Evolutionary conservation across 108 stramenopile genomes (phyloP).

Genomic region (Mayamaea pseudoterrestris): DNA sequence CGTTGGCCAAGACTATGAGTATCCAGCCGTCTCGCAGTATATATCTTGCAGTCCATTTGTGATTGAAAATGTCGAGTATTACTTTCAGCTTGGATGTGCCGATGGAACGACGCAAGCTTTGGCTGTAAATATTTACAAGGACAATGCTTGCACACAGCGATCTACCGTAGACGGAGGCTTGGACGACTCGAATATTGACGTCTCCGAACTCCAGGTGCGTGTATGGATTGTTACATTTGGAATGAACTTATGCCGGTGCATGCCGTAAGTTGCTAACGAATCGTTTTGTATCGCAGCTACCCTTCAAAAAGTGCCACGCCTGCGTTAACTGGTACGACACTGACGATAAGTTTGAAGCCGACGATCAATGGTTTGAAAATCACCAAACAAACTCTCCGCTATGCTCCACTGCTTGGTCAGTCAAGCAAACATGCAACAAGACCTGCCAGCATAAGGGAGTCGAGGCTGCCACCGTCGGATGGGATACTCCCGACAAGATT

Average conservation of each 20-base stretch:
- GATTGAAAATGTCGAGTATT: constrained; percentile 28
- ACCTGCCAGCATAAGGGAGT: constrained; percentile 40
- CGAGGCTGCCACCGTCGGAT: constrained; percentile 36
- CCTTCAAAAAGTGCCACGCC: constrained; percentile 57
- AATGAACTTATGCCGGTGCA: no score
- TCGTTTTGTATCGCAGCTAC: constrained; percentile 26
- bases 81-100: constrained; percentile 41
- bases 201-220: constrained; percentile 38
- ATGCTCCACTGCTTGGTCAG: constrained; percentile 58
- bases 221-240: not conserved
- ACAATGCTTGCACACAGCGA: constrained; percentile 47
- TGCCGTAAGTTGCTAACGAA: no score
- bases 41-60: constrained; percentile 35
- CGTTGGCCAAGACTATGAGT: constrained; percentile 38
- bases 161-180: constrained; percentile 22
- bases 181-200: constrained; percentile 58
- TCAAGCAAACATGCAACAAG: constrained; percentile 42
- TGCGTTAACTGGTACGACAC: constrained; percentile 78
- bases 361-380: constrained; percentile 71
- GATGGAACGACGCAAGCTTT: constrained; percentile 26
- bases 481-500: constrained; percentile 72
- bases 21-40: constrained; percentile 47
- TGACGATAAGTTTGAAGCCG: constrained; percentile 63
- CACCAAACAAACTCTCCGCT: constrained; percentile 63
- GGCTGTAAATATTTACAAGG: constrained; percentile 66